phyloP scores from a whole-genome alignment of 164 flowering plant genomes.

The Brasenia schreberi region DNA sequence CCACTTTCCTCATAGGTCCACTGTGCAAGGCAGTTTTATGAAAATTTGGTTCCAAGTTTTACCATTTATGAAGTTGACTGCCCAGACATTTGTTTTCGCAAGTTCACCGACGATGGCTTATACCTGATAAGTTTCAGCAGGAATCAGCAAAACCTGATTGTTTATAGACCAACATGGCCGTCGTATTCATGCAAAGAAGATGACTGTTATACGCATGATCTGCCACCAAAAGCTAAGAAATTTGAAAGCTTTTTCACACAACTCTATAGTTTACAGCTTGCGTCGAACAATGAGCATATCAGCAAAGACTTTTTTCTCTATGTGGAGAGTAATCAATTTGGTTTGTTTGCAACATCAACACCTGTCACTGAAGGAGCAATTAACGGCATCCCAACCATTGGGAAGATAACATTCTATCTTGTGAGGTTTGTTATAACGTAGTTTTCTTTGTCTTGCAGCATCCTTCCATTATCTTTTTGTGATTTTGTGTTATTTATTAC shows the following conservation, averaged over 20 bases:
- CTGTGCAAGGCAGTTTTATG: conserved; percentile 70
- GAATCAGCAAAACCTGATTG: conserved; percentile 80
- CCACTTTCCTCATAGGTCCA: conserved; percentile 35
- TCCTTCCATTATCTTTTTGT: not conserved
- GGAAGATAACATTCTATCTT: conserved; percentile 85
- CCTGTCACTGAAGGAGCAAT: conserved; percentile 70
- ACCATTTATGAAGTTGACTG: conserved; percentile 81
- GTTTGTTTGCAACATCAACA: conserved; percentile 93
- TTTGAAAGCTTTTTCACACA: conserved; percentile 87
- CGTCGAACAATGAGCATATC: conserved; percentile 73
- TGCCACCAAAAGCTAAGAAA: conserved; percentile 56
- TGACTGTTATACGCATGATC: conserved; percentile 43
- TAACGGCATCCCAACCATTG: conserved; percentile 78
- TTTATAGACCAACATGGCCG: conserved; percentile 82
- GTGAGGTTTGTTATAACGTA: conserved; percentile 46
- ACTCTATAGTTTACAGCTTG: conserved; percentile 62
- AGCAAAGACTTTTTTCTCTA: conserved; percentile 95
- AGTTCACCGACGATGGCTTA: conserved; percentile 91
- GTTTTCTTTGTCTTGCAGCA: not conserved
- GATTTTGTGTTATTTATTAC: not conserved
- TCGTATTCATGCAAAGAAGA: conserved; percentile 69
- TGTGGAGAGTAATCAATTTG: conserved; percentile 67
- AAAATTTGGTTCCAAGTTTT: conserved; percentile 78
- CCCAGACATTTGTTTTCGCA: conserved; percentile 85
- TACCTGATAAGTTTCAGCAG: conserved; percentile 87